Conservation (phyloP, 768 basidiomycete species). For the Xanthoconium purpureum region DNA sequence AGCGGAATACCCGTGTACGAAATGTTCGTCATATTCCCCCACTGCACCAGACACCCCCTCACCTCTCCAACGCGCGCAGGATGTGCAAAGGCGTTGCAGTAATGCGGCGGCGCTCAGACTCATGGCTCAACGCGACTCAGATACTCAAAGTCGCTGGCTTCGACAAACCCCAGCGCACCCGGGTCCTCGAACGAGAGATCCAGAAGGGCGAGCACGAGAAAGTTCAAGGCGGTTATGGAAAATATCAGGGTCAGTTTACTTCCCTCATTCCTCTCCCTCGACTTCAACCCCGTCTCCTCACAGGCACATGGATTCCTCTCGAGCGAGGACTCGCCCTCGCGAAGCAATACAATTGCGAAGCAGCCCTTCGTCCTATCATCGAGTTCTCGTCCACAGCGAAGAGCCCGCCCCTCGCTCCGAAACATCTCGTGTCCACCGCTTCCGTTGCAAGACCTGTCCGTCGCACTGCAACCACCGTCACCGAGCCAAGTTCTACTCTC, state of each 20-base stretch:
- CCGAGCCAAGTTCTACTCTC: constrained; percentile 15
- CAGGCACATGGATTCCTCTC: constrained; percentile 98
- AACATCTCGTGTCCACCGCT: constrained; percentile 78
- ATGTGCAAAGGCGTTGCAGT: constrained; percentile 96
- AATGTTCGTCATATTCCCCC: constrained; percentile 58
- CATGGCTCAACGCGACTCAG: constrained; percentile 98
- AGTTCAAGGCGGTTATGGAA: constrained; percentile 98
- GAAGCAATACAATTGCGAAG: constrained; percentile 90
- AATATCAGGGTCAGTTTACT: constrained; percentile 86
- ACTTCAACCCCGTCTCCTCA: not conserved
- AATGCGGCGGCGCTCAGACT: constrained; percentile 94
- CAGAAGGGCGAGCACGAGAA: constrained; percentile 99
- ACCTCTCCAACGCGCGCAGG: constrained; percentile 51
- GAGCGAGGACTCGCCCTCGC: constrained; percentile 84
- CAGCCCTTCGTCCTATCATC: constrained; percentile 84
- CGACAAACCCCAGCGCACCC: constrained; percentile 97
- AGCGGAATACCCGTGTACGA: constrained; percentile 92
- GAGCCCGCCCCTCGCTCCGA: constrained; percentile 93
- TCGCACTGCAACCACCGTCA: constrained; percentile 16
- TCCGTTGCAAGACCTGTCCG: constrained; percentile 39
- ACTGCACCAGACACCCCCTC: constrained; percentile 35
- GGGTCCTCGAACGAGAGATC: constrained; percentile 95
- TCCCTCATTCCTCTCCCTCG: not conserved
- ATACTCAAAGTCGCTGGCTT: constrained; percentile 99
- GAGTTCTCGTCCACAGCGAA: constrained; percentile 88